Evolutionary conservation across 2,329 filamentous ascomycete species (phyloP), one percentile per base, ranked within the genome.

Genomic region (Botrytis hyacinthi): DNA sequence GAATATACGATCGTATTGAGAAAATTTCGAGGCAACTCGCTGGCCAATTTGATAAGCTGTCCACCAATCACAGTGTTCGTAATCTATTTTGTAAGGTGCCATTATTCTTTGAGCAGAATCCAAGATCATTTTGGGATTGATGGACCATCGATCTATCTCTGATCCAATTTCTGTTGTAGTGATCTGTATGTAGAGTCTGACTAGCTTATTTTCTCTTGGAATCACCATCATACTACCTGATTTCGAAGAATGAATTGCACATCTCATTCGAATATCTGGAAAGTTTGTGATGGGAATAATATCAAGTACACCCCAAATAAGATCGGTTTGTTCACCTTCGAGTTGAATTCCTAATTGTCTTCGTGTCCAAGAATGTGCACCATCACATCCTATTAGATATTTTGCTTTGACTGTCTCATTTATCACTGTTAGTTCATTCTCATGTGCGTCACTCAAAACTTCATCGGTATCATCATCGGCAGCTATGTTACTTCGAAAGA

Each of bases 41-140:
- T 90, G 89, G 8, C 87, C 88, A 59, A 90, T 87, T 37, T 83
- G 82, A 74, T 89, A 89, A 4, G 86, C 86, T 3, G 86, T 87
- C 86, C 88, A 91, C 89, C 89, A 91, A 57, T 79, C 91, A 73
- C 89, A 89, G 74, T 91, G 87, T 51, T 87, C 82, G 76, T 92
- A 92, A 0, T 86, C 85, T 3, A 94, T 81, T 46, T 85, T 90
- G 79, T 93, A 94, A 0, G 92, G 92, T 0, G 83, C 82, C 37
- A 94, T 83, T 67, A 92, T 93, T 73, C 84, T 86, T 78, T 90
- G 87, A 0, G 91, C 92, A 0, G 87, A 85, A 63, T 86, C 83
- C 65, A 93, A 84, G 72, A 94, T 90, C 2, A 86, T 81, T 1
- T 91, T 86, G 0, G 89, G 88, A 0, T 86, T 92, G 78, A 93